Base-by-base conservation (phyloP, 2,329 filamentous ascomycete genomes). In the Graphiopsis chlorocephala region DNA sequence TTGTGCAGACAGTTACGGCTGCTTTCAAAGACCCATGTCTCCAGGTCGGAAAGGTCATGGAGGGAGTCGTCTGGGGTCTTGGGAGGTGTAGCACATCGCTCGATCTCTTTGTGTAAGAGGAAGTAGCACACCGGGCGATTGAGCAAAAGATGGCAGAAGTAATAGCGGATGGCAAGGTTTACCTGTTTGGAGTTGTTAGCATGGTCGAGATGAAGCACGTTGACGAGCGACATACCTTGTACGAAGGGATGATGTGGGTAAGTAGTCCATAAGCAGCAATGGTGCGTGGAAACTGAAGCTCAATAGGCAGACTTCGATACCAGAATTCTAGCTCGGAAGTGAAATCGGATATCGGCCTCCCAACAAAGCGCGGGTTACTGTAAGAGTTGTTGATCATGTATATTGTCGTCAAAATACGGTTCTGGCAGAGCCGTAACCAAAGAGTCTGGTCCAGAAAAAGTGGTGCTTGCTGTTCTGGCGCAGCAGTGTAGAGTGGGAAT, bases 341-440 rank as follows among this genome's bases (percentile, higher is more conserved):
- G 31, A 64, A 58, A 23, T 64, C 62, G 4, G 62, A 64, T 15
- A 64, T 64, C 2, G 62, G 62, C 26, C 62, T 58, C 7, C 62
- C 53, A 4, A 64, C 55, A 5, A 64, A 59, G 17, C 62, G 62
- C 7, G 62, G 62, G 17, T 64, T 64, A 29, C 62, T 64, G 62
- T 64, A 64, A 11, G 62, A 58, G 23, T 64, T 64, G 28, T 58
- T 64, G 55, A 64, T 64, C 62, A 64, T 64, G 20, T 64, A 64
- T n/a, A 64, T 64, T 8, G 42, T 64, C 7, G 62, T 64, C 42
- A 64, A 35, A 38, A 64, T 64, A 31, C 62, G 26, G 42, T 64
- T 64, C 26, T 58, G 62, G 14, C 62, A 64, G 14, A 64, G 62
- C 20, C 62, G 53, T 14, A 64, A 29, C 62, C 62, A 64, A 15